Conservation (phyloP, 2,329 filamentous ascomycete genomes). For the Arthroderma sp. region DNA sequence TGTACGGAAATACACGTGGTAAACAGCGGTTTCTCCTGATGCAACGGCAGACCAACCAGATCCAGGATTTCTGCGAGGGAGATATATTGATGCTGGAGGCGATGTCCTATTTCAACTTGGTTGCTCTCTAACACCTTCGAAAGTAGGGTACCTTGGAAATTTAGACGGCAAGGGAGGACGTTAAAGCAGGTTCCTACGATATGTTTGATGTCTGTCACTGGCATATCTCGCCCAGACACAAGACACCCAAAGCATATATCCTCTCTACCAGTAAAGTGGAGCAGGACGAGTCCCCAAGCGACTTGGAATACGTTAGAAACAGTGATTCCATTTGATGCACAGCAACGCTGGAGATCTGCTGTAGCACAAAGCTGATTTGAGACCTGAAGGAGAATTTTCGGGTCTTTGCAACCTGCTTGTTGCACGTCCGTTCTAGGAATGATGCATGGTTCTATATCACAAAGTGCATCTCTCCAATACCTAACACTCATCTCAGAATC, state of each 20-base stretch:
- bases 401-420: conserved; percentile 14
- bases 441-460: conserved; percentile 27
- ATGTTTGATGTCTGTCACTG: conserved; percentile 35
- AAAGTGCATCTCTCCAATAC: conserved; percentile 30
- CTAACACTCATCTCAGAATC: conserved; percentile 19
- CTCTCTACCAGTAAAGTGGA: conserved; percentile 33
- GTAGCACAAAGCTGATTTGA: conserved; percentile 3
- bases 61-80: conserved; percentile 33
- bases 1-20: too few relatives aligned
- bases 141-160: conserved; percentile 24
- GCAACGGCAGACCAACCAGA: neutral
- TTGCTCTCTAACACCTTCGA: conserved; percentile 43
- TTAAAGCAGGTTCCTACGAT: conserved; percentile 33
- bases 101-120: conserved; percentile 42
- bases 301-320: conserved; percentile 39
- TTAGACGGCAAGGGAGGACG: conserved; percentile 27
- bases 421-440: conserved; percentile 19
- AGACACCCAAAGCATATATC: conserved; percentile 44
- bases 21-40: too few relatives aligned
- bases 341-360: conserved; percentile 16
- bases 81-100: conserved; percentile 51
- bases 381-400: conserved; percentile 11
- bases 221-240: conserved; percentile 40
- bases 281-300: conserved; percentile 40
- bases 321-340: conserved; percentile 21